Evolutionary conservation across 2,329 filamentous ascomycete species (phyloP).

Genomic region (Fusarium napiforme): DNA sequence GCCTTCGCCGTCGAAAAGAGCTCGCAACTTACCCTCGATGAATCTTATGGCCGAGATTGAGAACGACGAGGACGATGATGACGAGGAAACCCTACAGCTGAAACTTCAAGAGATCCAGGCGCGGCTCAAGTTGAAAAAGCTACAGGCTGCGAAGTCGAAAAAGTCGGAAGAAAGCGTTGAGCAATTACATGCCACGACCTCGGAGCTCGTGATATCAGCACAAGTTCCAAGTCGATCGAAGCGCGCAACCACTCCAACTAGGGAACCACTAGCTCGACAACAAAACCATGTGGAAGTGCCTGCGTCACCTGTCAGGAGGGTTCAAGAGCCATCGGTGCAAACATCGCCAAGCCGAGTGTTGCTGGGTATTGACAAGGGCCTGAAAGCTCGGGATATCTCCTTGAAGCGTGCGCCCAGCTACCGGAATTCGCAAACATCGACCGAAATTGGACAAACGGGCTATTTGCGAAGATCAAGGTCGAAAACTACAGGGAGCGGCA

Average conservation of each 20-base stretch:
- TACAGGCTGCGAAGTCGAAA: constrained; percentile 68
- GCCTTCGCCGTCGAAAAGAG: constrained; percentile 65
- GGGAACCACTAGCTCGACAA: constrained; percentile 40
- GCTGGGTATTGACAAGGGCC: constrained; percentile 89
- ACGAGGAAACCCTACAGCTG: constrained; percentile 89
- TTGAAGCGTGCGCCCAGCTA: constrained; percentile 76
- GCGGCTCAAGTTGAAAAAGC: constrained; percentile 84
- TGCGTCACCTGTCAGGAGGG: constrained; percentile 74
- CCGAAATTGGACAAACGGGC: constrained; percentile 41
- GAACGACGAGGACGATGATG: constrained; percentile 74
- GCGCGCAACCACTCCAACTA: constrained; percentile 45
- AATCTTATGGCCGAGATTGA: constrained; percentile 51
- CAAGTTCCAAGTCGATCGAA: constrained; percentile 32
- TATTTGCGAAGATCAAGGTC: constrained; percentile 59
- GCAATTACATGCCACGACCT: constrained; percentile 29
- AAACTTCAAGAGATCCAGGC: constrained; percentile 91
- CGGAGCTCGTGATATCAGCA: constrained; percentile 39
- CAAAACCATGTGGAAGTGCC: constrained; percentile 75
- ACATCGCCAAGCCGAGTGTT: constrained; percentile 83
- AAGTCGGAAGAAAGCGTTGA: constrained; percentile 36
- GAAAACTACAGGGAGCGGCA: constrained; percentile 51
- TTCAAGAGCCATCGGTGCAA: constrained; percentile 62
- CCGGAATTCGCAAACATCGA: constrained; percentile 43
- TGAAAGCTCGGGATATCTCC: constrained; percentile 83
- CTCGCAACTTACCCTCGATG: constrained; percentile 39